Conservation (phyloP, 73 alveolate species). For the Paramecium sonneborni region DNA sequence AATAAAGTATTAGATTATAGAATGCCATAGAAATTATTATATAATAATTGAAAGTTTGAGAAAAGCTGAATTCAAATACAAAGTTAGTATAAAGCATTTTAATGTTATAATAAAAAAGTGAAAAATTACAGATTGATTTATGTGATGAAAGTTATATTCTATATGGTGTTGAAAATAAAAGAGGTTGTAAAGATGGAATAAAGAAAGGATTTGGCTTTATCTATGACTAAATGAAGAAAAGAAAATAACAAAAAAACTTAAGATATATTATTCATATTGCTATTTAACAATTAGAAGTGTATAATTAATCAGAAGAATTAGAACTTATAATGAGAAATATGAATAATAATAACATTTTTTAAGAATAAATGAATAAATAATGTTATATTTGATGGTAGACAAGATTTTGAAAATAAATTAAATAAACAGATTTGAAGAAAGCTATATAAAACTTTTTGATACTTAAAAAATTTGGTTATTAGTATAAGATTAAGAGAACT, state of each 20-base stretch:
- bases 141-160: slow-evolving; percentile 70
- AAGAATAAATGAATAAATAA: neutral
- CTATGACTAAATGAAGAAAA: slow-evolving; percentile 84
- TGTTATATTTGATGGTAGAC: neutral
- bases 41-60: slow-evolving; percentile 68
- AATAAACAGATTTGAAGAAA: slow-evolving; percentile 62
- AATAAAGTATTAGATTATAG: neutral
- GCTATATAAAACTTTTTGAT: neutral
- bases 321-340: neutral
- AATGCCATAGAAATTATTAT: no score
- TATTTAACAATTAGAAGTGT: slow-evolving; percentile 71
- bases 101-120: slow-evolving; percentile 87
- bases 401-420: slow-evolving; percentile 29
- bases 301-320: neutral
- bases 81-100: slow-evolving; percentile 81
- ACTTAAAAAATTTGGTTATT: neutral
- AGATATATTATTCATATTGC: slow-evolving; percentile 88
- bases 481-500: neutral
- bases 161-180: slow-evolving; percentile 68
- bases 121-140: slow-evolving; percentile 77
- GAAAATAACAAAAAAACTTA: slow-evolving; percentile 54
- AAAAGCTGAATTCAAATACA: slow-evolving; percentile 71
- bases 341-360: neutral
- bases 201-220: slow-evolving; percentile 88
- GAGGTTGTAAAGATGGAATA: slow-evolving; percentile 80